Evolutionary conservation across 208 protist genomes (phyloP).

Genomic region (Naegleria fowleri): DNA sequence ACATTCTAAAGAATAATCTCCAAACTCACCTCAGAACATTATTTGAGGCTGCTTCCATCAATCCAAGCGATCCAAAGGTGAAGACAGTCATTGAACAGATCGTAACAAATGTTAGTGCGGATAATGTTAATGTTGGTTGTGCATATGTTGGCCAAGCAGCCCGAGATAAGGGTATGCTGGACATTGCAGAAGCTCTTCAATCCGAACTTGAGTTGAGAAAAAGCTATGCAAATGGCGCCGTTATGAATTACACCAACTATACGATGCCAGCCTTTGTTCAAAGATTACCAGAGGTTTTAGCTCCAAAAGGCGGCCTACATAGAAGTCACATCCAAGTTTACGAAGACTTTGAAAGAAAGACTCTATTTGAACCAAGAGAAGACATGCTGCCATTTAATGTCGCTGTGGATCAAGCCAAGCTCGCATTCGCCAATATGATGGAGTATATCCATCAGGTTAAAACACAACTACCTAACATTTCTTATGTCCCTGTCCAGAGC

Average conservation of each 20-base stretch:
- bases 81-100: constrained; percentile 18
- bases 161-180: constrained; percentile 74
- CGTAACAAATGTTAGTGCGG: constrained; percentile 23
- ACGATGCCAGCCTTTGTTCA: background rate
- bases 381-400: background rate
- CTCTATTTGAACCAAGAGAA: background rate
- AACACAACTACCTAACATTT: background rate
- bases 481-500: background rate
- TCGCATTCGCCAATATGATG: background rate
- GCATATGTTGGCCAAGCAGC: constrained; percentile 55
- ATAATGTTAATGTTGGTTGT: constrained; percentile 14
- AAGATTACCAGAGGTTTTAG: background rate
- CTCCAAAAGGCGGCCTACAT: constrained; percentile 29
- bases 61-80: constrained; percentile 29
- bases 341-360: constrained; percentile 22
- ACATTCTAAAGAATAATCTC: constrained; percentile 61
- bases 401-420: background rate
- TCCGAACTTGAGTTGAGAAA: constrained; percentile 39
- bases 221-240: background rate
- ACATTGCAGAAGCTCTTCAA: constrained; percentile 72
- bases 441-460: background rate
- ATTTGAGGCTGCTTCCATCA: constrained; percentile 26
- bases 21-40: constrained; percentile 50
- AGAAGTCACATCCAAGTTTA: background rate
- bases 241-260: constrained; percentile 36